Evolutionary conservation across 2,329 filamentous ascomycete species (phyloP).

Genomic region (Alternaria ethzedia): DNA sequence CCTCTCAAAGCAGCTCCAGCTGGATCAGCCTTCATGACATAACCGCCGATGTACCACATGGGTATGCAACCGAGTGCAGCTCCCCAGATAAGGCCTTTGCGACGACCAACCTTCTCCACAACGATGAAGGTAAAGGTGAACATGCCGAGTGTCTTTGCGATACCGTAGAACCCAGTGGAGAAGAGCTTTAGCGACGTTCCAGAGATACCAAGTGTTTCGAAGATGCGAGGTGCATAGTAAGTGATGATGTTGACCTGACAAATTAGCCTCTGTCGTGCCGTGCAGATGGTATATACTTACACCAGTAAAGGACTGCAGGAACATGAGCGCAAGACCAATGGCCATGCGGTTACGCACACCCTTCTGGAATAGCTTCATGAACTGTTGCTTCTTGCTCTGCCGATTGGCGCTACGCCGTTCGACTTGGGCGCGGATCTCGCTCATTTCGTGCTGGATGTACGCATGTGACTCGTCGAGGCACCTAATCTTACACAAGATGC

Average conservation of each 20-base stretch:
- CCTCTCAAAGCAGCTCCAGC: constrained; percentile 53
- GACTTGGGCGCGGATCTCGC: constrained; percentile 53
- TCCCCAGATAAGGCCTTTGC: constrained; percentile 55
- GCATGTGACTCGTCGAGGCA: constrained; percentile 51
- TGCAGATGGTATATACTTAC: constrained; percentile 16
- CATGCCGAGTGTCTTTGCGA: constrained; percentile 49
- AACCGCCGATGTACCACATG: constrained; percentile 61
- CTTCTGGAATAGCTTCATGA: constrained; percentile 48
- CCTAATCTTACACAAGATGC: constrained; percentile 53
- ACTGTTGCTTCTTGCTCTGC: constrained; percentile 37
- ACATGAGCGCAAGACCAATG: constrained; percentile 49
- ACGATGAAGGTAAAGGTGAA: constrained; percentile 49
- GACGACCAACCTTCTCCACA: constrained; percentile 50
- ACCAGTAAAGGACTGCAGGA: constrained; percentile 46
- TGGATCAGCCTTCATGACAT: constrained; percentile 61
- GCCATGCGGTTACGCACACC: constrained; percentile 49
- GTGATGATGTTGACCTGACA: constrained; percentile 44
- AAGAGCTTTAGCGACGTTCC: constrained; percentile 51
- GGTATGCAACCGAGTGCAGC: constrained; percentile 57
- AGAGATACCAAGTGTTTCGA: constrained; percentile 54
- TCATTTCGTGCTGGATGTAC: constrained; percentile 58
- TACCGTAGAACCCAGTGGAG: constrained; percentile 61
- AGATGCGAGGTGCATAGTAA: constrained; percentile 48
- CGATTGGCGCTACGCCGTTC: constrained; percentile 39
- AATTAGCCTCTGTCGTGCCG: constrained; percentile 4